Conservation (phyloP, 192 early-diverging fungal genomes). For the Backusella sp. region DNA sequence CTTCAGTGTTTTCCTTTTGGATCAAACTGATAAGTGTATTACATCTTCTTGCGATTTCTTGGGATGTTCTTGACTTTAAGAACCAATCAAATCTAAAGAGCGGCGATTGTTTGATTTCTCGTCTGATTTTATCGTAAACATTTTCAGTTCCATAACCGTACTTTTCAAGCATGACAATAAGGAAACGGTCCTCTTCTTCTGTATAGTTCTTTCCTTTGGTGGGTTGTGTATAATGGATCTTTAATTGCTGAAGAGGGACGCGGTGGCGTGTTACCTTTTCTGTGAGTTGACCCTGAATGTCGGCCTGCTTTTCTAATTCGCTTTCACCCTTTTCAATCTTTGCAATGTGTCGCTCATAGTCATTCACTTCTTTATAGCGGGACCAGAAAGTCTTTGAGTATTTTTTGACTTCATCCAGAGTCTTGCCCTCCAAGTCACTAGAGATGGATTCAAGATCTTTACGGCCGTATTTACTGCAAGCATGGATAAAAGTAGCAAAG, state of each 20-base stretch:
- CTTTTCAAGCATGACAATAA: conserved; percentile 86
- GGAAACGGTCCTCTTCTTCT: conserved; percentile 96
- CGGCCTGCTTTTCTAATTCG: conserved; percentile 72
- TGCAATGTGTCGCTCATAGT: conserved; percentile 81
- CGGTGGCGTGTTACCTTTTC: conserved; percentile 71
- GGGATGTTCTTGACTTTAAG: conserved; percentile 88
- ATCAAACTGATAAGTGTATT: conserved; percentile 75
- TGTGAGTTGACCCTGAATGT: conserved; percentile 82
- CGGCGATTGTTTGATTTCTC: conserved; percentile 77
- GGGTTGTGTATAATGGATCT: conserved; percentile 82
- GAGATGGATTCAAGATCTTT: conserved; percentile 72
- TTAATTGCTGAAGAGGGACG: conserved; percentile 85
- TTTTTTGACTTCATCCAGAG: conserved; percentile 75
- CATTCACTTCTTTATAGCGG: conserved; percentile 84
- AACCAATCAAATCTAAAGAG: conserved; percentile 98
- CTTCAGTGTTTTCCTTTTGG: conserved; percentile 54
- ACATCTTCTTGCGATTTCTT: conserved; percentile 83
- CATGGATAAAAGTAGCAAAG: conserved; percentile 84
- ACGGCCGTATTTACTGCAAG: conserved; percentile 82
- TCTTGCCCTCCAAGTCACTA: conserved; percentile 91
- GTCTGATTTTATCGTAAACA: conserved; percentile 89
- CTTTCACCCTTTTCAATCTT: conserved; percentile 91
- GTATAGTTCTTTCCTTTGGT: conserved; percentile 90
- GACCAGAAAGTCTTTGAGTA: conserved; percentile 91
- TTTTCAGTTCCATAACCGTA: conserved; percentile 90